These are phyloP conservation scores for Fraxinus ornus DNA, from an alignment of 305 asterid genomes.

Conservation along the genomic window DNA sequence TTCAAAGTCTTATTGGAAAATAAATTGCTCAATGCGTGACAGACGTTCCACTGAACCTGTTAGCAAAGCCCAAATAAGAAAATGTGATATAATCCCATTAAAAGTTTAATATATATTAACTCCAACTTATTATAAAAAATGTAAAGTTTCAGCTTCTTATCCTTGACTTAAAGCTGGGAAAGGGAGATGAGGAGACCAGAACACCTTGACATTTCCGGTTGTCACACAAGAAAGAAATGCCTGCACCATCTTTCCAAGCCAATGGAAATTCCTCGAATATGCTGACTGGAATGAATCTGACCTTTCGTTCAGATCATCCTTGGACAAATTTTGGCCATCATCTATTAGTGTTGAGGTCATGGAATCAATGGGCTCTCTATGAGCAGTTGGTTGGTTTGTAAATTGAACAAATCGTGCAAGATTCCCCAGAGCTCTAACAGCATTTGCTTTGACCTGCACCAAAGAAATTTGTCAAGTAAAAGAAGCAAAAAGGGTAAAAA, in stretches of 20 bases:
- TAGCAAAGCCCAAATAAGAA: conserved; percentile 24
- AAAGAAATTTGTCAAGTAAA: conserved; percentile 16
- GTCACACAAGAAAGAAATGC: conserved; percentile 90
- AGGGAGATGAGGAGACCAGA: conserved; percentile 1
- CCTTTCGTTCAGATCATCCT: conserved; percentile 32
- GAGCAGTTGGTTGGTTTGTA: conserved; percentile 34
- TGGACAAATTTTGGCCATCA: conserved; percentile 27
- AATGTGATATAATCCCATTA: not conserved
- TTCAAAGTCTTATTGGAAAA: conserved; percentile 68
- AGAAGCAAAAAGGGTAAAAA: too few species aligned
- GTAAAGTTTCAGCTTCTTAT: not conserved
- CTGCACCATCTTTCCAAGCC: conserved; percentile 90
- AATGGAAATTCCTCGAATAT: conserved; percentile 42
- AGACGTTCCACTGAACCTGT: conserved; percentile 98
- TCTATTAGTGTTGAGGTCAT: conserved; percentile 23
- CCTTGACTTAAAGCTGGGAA: not conserved
- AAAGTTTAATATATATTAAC: not conserved
- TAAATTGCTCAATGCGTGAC: conserved; percentile 90
- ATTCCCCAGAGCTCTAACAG: conserved; percentile 94
- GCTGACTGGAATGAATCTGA: conserved; percentile 34
- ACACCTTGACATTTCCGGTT: conserved; percentile 95
- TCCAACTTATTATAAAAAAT: not conserved
- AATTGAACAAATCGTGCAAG: conserved; percentile 68
- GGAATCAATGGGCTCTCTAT: conserved; percentile 32
- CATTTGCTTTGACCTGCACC: conserved; percentile 85